Base-by-base conservation (phyloP, 805 yeast genomes). In the Candida multigemmis region DNA sequence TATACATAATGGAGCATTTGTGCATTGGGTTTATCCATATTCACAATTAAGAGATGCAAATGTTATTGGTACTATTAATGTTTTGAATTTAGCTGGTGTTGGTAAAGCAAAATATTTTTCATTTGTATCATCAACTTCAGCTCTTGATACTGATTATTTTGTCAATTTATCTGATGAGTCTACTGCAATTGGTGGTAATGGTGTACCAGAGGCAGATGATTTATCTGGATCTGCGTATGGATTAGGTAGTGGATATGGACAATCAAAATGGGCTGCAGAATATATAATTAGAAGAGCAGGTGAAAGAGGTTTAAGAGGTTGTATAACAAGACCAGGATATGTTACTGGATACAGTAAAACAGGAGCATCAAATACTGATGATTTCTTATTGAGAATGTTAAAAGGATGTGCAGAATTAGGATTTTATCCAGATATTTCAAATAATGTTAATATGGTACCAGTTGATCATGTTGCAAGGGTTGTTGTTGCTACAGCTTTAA, bases 1-100 rank as follows among this genome's bases (percentile, higher is more conserved):
- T 27, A 72, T 91, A 35, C 99, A 91, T 54, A 91, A 91, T 42
- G 98, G 97, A 62, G 99, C 99, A 11, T 65, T 87, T 35, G 99
- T 91, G 20, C 98, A 91, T 53, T 91, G 99, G 99, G 96, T 87
- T 2, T 91, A 82, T 52, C 97, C 98, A 15, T 91, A 91, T 56
- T 60, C 79, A 25, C 83, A 82, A 38, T 64, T 91, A 44, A 74
- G 97, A 42, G 95, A 84, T 39, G 91, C 97, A 18, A 91, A 91
- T 47, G 98, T 93, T 17, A 59, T 87, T 32, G 76, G 94, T 23
- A 81, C 97, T 1, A 56, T 89, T 33, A 82, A 87, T 44, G 84
- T 86, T 7, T 61, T 91, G 71, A 75, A 75, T 46, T 55, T 87
- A 42, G 77, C 91, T 42, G 70, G 75, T 6, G 58, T 65, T 22